phyloP scores from a whole-genome alignment of 129 eudicot species.

The Solidago caesia region DNA sequence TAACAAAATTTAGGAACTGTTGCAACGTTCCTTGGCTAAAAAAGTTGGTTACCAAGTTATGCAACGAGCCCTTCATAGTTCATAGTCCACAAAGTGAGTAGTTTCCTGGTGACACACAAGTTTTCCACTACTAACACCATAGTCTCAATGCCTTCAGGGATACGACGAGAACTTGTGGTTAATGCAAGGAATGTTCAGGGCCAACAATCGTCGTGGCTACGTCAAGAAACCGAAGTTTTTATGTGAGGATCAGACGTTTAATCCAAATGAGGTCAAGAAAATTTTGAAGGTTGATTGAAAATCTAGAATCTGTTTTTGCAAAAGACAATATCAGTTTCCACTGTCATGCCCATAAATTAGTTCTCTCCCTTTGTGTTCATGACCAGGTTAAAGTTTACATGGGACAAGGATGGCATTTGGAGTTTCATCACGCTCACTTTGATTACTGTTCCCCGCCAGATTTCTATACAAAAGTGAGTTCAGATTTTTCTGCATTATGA shows the following conservation, averaged over 20 bases:
- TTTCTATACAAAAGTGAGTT: conserved; percentile 54
- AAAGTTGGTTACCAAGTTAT: no score
- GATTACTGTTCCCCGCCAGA: conserved; percentile 81
- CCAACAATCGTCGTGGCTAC: conserved; percentile 73
- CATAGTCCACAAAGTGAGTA: not conserved
- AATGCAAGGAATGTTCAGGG: conserved; percentile 89
- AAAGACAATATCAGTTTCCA: not conserved
- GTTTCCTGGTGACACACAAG: not conserved
- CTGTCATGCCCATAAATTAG: not conserved
- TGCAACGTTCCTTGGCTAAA: no score
- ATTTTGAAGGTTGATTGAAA: conserved; percentile 52
- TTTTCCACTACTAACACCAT: no score
- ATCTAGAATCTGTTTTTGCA: not conserved
- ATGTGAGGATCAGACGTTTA: conserved; percentile 34
- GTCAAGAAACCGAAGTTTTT: conserved; percentile 69
- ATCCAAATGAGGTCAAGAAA: conserved; percentile 42
- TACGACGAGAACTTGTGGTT: conserved; percentile 62
- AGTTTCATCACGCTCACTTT: conserved; percentile 62
- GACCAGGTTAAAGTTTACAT: conserved; percentile 66
- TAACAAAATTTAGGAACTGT: no score
- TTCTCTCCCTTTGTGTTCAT: not conserved
- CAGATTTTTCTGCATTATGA: not conserved
- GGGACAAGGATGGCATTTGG: conserved; percentile 85
- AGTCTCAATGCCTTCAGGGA: conserved; percentile 40
- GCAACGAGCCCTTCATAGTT: no score